Evolutionary conservation across 1,284 basidiomycete species (phyloP).

Genomic region (Boletus smithii): DNA sequence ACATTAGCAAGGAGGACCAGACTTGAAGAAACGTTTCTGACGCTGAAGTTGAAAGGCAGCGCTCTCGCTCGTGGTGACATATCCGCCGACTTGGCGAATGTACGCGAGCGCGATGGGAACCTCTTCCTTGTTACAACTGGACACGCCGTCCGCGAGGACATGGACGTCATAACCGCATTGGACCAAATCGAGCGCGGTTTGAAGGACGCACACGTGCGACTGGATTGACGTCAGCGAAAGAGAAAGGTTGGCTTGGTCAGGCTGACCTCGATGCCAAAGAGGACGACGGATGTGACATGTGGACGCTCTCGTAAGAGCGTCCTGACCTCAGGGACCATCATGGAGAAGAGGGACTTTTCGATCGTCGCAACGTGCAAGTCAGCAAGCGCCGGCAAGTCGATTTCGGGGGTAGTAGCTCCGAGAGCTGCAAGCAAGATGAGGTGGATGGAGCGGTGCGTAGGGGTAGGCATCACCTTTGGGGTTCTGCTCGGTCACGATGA

Average conservation of each 20-base stretch:
- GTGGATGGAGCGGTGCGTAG: not conserved
- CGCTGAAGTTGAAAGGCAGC: constrained; percentile 75
- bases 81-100: constrained; percentile 73
- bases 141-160: constrained; percentile 83
- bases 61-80: constrained; percentile 81
- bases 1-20: constrained; percentile 16
- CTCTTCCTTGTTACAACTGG: constrained; percentile 74
- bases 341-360: constrained; percentile 80
- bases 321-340: constrained; percentile 70
- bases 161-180: constrained; percentile 54
- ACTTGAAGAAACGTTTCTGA: constrained; percentile 28
- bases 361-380: constrained; percentile 56
- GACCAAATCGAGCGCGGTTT: constrained; percentile 72
- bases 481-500: constrained; percentile 83
- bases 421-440: constrained; percentile 48
- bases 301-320: constrained; percentile 48
- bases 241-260: not conserved
- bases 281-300: constrained; percentile 58
- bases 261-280: constrained; percentile 83
- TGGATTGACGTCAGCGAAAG: constrained; percentile 32
- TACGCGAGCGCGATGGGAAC: constrained; percentile 59
- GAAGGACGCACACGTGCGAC: constrained; percentile 88
- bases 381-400: constrained; percentile 58
- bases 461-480: constrained; percentile 53
- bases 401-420: constrained; percentile 64